Conservation (phyloP, 805 yeast species). For the Komagataella ulmi region DNA sequence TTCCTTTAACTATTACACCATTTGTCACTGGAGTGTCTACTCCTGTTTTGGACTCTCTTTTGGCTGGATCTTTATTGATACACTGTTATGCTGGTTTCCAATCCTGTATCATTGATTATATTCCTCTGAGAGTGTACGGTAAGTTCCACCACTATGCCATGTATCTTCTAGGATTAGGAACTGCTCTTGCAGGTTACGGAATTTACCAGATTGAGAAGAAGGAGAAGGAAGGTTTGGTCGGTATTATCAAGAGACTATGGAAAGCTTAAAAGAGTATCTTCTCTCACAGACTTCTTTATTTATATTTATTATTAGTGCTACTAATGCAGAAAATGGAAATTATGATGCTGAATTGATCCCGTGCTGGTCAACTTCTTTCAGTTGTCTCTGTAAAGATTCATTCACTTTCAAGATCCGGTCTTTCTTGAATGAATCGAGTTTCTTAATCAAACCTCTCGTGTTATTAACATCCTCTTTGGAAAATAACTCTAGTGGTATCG, state of each 20-base stretch:
- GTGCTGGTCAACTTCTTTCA: background rate
- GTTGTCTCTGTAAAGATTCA: background rate
- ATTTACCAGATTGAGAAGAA: constrained; percentile 49
- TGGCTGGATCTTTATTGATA: constrained; percentile 36
- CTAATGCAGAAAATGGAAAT: background rate
- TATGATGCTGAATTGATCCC: background rate
- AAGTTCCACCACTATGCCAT: constrained; percentile 46
- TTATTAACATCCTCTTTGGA: background rate
- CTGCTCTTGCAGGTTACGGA: constrained; percentile 57
- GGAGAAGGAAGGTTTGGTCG: constrained; percentile 51
- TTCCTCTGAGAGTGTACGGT: constrained; percentile 65
- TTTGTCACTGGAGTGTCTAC: constrained; percentile 40
- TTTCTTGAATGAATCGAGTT: background rate
- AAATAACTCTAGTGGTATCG: background rate
- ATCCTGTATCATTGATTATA: constrained; percentile 67
- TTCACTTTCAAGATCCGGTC: background rate
- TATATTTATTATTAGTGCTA: background rate
- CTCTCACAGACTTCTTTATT: background rate
- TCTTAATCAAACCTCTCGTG: background rate
- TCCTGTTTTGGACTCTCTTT: constrained; percentile 15
- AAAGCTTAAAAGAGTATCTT: constrained; percentile 9
- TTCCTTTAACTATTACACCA: constrained; percentile 54
- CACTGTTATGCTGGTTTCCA: constrained; percentile 66
- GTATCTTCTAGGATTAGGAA: constrained; percentile 48
- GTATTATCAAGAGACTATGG: constrained; percentile 22